These are phyloP conservation scores for Oryza australiensis DNA, from an alignment of 176 grass and related monocot species.

Conservation along the genomic window DNA sequence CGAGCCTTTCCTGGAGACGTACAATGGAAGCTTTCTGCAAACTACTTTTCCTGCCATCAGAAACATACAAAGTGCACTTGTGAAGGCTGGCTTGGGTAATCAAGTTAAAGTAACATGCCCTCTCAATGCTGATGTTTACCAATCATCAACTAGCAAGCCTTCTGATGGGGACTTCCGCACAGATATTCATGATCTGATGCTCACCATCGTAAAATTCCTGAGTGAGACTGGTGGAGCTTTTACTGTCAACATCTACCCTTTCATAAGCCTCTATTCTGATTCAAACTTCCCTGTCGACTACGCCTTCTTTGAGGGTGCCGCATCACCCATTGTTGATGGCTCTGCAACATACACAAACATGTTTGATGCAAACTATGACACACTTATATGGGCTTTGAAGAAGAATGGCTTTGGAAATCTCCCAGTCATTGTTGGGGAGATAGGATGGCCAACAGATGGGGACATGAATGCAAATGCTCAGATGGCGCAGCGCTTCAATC, in stretches of 20 bases:
- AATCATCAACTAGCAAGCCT: constrained; percentile 54
- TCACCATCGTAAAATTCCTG: constrained; percentile 86
- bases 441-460: constrained; percentile 90
- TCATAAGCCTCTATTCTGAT: constrained; percentile 92
- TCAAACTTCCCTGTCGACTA: constrained; percentile 89
- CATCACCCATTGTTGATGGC: constrained; percentile 63
- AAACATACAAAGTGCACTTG: constrained; percentile 83
- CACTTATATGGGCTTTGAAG: constrained; percentile 87
- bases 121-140: constrained; percentile 87
- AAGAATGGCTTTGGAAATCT: constrained; percentile 84
- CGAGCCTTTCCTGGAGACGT: constrained; percentile 94
- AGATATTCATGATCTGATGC: constrained; percentile 86
- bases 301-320: constrained; percentile 85
- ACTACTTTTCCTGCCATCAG: constrained; percentile 84
- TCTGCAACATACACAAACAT: constrained; percentile 84
- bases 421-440: constrained; percentile 84
- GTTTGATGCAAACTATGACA: constrained; percentile 95
- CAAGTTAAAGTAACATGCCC: constrained; percentile 83
- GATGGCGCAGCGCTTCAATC: constrained; percentile 83
- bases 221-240: constrained; percentile 75
- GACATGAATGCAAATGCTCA: constrained; percentile 77
- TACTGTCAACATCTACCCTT: constrained; percentile 99
- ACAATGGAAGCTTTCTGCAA: constrained; percentile 98
- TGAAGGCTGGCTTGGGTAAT: constrained; percentile 73
- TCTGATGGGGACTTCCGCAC: constrained; percentile 92